These are phyloP conservation scores for Cryptosporidium tyzzeri DNA, from an alignment of 169 alveolate genomes.

Conservation along the genomic window DNA sequence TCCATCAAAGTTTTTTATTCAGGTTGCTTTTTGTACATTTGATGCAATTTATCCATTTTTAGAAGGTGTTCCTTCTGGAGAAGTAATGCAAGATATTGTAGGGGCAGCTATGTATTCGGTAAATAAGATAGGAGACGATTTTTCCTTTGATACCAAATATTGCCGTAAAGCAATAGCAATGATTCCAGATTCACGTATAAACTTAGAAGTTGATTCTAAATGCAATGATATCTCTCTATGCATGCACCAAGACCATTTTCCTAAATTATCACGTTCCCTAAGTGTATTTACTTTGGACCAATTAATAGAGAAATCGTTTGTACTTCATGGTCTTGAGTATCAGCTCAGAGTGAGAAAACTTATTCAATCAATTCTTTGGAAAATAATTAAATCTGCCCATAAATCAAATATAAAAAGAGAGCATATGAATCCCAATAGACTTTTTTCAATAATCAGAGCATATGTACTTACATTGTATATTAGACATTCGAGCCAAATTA, in stretches of 20 bases:
- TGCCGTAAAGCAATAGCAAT: constrained; percentile 25
- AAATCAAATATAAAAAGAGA: background rate
- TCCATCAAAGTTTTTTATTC: constrained; percentile 33
- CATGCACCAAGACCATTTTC: constrained; percentile 40
- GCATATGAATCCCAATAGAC: constrained; percentile 25
- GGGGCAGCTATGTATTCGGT: constrained; percentile 60
- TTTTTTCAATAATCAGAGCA: constrained; percentile 30
- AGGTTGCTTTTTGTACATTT: constrained; percentile 64
- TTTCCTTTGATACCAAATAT: constrained; percentile 19
- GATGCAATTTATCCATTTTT: constrained; percentile 63
- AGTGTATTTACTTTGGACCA: background rate
- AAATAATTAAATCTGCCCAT: constrained; percentile 32
- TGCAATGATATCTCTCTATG: constrained; percentile 61
- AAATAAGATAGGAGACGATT: background rate
- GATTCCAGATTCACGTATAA: constrained; percentile 27
- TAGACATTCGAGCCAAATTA: constrained; percentile 23
- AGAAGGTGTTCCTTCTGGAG: constrained; percentile 67
- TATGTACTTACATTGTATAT: constrained; percentile 52
- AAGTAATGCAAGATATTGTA: constrained; percentile 57
- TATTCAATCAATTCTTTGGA: constrained; percentile 20
- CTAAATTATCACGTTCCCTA: constrained; percentile 35
- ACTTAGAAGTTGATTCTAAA: constrained; percentile 1
- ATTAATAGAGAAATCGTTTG: constrained; percentile 38
- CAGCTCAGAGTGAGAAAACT: background rate
- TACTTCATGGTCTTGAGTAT: constrained; percentile 20